Evolutionary conservation across 176 grass and related monocot genomes (phyloP).

Genomic region (Tillandsia leiboldiana): DNA sequence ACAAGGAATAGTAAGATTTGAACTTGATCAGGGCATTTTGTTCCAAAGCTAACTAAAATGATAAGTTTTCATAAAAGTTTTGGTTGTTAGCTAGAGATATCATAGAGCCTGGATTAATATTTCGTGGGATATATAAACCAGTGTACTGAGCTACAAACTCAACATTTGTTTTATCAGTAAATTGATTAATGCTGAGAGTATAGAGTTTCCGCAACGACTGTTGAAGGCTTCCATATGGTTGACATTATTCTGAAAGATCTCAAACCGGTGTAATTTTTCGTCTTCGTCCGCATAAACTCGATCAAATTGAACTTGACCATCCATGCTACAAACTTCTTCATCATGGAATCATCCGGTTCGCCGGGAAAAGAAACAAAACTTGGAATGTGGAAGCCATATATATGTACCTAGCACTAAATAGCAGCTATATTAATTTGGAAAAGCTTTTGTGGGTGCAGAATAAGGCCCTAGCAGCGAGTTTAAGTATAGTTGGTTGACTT

Average conservation of each 20-base stretch:
- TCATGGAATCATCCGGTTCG: neutral
- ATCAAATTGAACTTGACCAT: neutral
- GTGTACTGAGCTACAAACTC: neutral
- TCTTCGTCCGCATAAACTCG: neutral
- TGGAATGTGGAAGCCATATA: neutral
- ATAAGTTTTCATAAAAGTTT: slow-evolving; percentile 16
- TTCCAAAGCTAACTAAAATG: neutral
- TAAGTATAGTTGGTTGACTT: too few relatives aligned
- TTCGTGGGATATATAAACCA: neutral
- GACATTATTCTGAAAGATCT: slow-evolving; percentile 20
- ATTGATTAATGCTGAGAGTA: slow-evolving; percentile 22
- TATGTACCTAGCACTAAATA: too few relatives aligned
- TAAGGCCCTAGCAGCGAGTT: too few relatives aligned
- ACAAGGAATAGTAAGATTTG: too few relatives aligned
- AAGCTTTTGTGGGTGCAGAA: too few relatives aligned
- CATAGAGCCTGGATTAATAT: neutral
- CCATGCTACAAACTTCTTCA: slow-evolving; percentile 15
- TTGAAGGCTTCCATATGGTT: slow-evolving; percentile 19
- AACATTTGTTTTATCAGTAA: slow-evolving; percentile 1
- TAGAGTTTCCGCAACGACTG: neutral
- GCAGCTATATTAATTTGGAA: too few relatives aligned
- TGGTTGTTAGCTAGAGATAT: neutral
- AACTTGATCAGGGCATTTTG: neutral
- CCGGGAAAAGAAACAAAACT: neutral
- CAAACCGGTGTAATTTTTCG: slow-evolving; percentile 16